Conservation (phyloP, 306 rosid genomes). For the Vigna radiata region DNA sequence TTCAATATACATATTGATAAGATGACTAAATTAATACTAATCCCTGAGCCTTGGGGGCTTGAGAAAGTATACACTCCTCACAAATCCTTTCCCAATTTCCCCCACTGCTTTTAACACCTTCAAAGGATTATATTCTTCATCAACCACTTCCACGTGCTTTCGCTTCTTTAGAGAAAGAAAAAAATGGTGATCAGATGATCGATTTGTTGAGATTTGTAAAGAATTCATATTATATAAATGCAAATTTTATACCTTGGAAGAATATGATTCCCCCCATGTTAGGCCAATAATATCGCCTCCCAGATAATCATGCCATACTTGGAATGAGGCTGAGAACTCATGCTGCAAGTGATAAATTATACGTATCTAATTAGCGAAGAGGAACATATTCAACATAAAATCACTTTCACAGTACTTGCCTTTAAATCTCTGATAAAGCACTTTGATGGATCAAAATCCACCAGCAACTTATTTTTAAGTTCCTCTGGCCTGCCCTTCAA, state of each 20-base stretch:
- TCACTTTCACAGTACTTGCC: slow-evolving; percentile 58
- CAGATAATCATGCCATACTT: slow-evolving; percentile 89
- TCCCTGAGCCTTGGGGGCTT: slow-evolving; percentile 62
- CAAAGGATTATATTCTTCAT: slow-evolving; percentile 58
- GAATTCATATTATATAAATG: not conserved
- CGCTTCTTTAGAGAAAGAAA: slow-evolving; percentile 65
- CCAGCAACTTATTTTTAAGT: slow-evolving; percentile 69
- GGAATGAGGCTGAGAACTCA: slow-evolving; percentile 67
- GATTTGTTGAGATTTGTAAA: slow-evolving; percentile 2
- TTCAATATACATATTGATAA: slow-evolving; percentile 23
- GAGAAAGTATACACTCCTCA: slow-evolving; percentile 70
- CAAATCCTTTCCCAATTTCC: slow-evolving; percentile 83
- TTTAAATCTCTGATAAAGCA: slow-evolving; percentile 74
- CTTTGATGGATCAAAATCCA: slow-evolving; percentile 84
- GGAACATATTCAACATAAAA: slow-evolving; percentile 24
- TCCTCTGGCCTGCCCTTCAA: slow-evolving; percentile 66
- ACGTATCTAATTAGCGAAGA: slow-evolving; percentile 30
- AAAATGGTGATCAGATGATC: slow-evolving; percentile 29
- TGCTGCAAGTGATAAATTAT: slow-evolving; percentile 54
- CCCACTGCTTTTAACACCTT: slow-evolving; percentile 68
- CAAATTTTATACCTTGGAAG: slow-evolving; percentile 69
- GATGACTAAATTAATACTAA: slow-evolving; percentile 12
- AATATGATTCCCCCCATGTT: slow-evolving; percentile 68
- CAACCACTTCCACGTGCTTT: slow-evolving; percentile 57
- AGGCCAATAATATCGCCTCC: slow-evolving; percentile 96